Base-by-base conservation (phyloP, 768 basidiomycete genomes). In the Rubroboletus pulcherrimus region DNA sequence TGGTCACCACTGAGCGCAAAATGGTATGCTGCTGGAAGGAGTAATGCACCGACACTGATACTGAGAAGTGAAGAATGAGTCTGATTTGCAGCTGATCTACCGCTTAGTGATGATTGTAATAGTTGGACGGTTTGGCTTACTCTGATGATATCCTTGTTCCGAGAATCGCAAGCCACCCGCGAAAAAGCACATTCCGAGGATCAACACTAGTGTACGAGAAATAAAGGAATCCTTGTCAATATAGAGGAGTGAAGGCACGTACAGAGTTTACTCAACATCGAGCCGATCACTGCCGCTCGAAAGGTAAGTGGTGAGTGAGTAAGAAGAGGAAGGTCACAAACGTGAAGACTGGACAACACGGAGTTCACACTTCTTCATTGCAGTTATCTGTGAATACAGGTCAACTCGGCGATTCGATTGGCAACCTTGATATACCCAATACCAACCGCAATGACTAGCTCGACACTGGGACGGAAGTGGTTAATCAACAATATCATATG, bases 121-220 rank as follows among this genome's bases (percentile, higher is more conserved):
- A 21, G 15, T 35, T 21, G 7, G 29, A 54, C 6, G 1, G 15
- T 24, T 35, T 15, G 35, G 75, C 87, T 65, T 59, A 89, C 89
- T 85, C 39, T 79, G 72, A 46, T 85, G 84, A 63, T 91, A 89
- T 1, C 85, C 89, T 72, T 92, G 91, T 61, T 91, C 86, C 19
- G 86, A 87, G 65, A 83, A 92, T 61, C 81, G 81, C 49, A 84
- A 73, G 19, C 91, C 91, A 53, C 90, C 91, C 21, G 87, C 89
- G 61, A 93, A 92, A 74, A 93, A 93, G 65, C 91, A 92, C 91
- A 93, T 91, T 47, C 91, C 91, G 31, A 93, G 78, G 17, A 93
- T 85, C 48, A 94, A 78, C 34, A 92, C 87, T 89, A 48, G 15
- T 21, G 15, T 15, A 49, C 49, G 40, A 24, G 29, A 40, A 9